These are phyloP conservation scores for Helotiales sp. DNA, from an alignment of 2,329 filamentous ascomycete genomes.

Conservation along the genomic window DNA sequence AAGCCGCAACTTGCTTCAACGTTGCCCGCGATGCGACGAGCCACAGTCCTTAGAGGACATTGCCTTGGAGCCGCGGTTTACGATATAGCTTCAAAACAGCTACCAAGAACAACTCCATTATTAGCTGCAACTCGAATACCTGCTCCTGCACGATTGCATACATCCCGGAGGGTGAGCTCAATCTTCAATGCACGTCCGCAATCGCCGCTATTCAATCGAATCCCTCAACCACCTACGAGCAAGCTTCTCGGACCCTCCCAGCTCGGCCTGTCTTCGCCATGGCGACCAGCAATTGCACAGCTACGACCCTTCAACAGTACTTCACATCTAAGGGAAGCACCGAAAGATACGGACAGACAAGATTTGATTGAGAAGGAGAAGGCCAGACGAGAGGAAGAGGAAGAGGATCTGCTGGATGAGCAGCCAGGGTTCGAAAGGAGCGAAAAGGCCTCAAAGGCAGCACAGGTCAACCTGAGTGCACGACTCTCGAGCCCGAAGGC, in stretches of 20 bases:
- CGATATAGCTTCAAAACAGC: constrained; percentile 27
- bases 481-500: constrained; percentile 78
- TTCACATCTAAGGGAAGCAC: constrained; percentile 21
- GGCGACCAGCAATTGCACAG: constrained; percentile 32
- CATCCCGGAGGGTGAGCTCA: constrained; percentile 19
- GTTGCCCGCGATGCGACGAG: constrained; percentile 30
- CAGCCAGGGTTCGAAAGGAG: constrained; percentile 68
- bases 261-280: constrained; percentile 25
- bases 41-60: constrained; percentile 22
- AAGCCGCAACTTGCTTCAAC: constrained; percentile 15
- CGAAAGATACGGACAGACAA: constrained; percentile 30
- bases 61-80: constrained; percentile 25
- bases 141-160: constrained; percentile 1
- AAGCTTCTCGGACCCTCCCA: constrained; percentile 17
- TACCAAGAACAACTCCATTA: constrained; percentile 17
- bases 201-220: constrained; percentile 13
- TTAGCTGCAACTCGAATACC: constrained; percentile 13
- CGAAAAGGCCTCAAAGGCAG: constrained; percentile 82
- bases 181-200: constrained; percentile 16
- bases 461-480: constrained; percentile 86
- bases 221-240: constrained; percentile 12
- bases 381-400: constrained; percentile 42
- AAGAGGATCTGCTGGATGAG: constrained; percentile 44
- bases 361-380: constrained; percentile 38
- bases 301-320: constrained; percentile 32